Conservation (phyloP, 2,329 filamentous ascomycete species). For the Fusarium metavorans region DNA sequence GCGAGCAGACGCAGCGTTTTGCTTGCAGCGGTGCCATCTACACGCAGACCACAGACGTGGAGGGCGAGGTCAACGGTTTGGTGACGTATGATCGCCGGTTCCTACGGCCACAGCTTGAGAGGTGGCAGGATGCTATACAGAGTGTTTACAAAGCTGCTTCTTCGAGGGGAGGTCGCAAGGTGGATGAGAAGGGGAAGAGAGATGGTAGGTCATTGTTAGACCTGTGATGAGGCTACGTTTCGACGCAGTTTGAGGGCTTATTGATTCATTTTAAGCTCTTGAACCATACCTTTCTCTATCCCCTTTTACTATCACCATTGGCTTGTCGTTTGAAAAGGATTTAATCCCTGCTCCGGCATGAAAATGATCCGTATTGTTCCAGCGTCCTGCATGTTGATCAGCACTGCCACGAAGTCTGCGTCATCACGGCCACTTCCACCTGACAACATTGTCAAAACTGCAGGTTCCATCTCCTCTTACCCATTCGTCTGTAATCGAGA, state of each 20-base stretch:
- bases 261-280: neutral
- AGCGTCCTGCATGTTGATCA: neutral
- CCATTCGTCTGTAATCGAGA: neutral
- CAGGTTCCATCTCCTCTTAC: neutral
- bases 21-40: constrained; percentile 77
- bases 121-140: constrained; percentile 72
- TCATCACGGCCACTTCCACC: neutral
- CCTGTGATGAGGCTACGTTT: neutral
- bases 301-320: neutral
- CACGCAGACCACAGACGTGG: constrained; percentile 81
- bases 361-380: neutral
- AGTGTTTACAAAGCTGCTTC: constrained; percentile 69
- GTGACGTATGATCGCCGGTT: constrained; percentile 76
- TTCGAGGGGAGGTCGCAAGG: constrained; percentile 32
- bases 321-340: neutral
- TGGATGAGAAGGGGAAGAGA: neutral
- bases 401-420: neutral
- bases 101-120: constrained; percentile 64
- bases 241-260: neutral
- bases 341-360: neutral
- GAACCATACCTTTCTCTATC: neutral
- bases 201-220: constrained; percentile 7
- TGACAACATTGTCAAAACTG: neutral
- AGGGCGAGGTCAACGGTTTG: constrained; percentile 80
- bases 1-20: constrained; percentile 69